A percentile compares a stretch with the other conserved stretches of the same genome.
Conservation (phyloP, 345 rosid genomes). For the Gossypioides kirkii region DNA sequence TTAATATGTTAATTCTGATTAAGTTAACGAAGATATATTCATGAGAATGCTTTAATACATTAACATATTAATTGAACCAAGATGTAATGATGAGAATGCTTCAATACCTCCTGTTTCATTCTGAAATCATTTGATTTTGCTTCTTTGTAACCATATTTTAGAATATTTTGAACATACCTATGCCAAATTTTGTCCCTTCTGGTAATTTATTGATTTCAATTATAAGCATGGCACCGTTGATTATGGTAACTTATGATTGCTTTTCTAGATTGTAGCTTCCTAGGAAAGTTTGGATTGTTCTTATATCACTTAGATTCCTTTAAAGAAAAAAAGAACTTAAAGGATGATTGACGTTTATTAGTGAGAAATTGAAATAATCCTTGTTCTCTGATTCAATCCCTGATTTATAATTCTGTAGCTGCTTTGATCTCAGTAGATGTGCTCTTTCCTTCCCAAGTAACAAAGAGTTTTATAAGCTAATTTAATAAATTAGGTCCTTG, state of each 20-base stretch:
- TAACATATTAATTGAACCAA: constrained; percentile 6
- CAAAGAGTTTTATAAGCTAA: background rate
- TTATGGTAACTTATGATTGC: background rate
- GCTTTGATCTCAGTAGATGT: background rate
- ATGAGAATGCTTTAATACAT: background rate
- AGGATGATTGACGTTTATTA: background rate
- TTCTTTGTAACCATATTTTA: constrained; percentile 4
- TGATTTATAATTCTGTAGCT: background rate
- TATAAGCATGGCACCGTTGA: background rate
- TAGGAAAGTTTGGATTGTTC: background rate
- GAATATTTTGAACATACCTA: background rate
- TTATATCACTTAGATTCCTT: background rate
- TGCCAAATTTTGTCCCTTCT: background rate
- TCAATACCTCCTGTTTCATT: background rate
- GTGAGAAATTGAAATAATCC: background rate
- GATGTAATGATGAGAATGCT: background rate
- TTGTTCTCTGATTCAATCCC: background rate
- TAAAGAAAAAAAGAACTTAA: background rate
- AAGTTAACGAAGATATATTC: background rate
- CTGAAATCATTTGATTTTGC: background rate
- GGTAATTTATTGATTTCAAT: background rate
- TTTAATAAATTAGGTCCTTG: background rate
- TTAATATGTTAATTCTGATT: background rate
- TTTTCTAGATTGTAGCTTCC: background rate
- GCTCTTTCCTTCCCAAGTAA: background rate